phyloP scores from a whole-genome alignment of 345 rosid genomes.

The Barbarea vulgaris region DNA sequence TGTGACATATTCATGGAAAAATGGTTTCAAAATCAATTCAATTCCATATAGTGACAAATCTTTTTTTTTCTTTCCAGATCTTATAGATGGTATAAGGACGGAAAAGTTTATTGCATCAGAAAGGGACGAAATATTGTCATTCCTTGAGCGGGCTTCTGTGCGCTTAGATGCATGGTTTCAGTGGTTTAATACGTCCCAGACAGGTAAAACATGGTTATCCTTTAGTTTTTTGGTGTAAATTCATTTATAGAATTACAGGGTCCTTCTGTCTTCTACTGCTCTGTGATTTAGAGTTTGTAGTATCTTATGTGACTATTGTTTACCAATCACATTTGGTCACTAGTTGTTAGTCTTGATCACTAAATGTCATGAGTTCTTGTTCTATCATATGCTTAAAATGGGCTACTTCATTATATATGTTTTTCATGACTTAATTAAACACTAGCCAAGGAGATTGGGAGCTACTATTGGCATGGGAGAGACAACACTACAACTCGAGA shows the following conservation, averaged over 20 bases:
- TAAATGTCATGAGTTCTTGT: background rate
- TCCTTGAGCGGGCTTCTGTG: conserved; percentile 70
- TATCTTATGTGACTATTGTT: conserved; percentile 1
- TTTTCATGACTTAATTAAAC: conserved; percentile 10
- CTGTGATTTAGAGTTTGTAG: conserved; percentile 16
- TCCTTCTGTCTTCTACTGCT: background rate
- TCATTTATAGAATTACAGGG: background rate
- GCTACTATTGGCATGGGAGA: conserved; percentile 98
- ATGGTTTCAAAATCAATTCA: conserved; percentile 12
- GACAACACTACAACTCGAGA: conserved; percentile 67
- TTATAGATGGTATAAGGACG: conserved; percentile 61
- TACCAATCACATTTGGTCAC: conserved; percentile 11
- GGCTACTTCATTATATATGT: conserved; percentile 6
- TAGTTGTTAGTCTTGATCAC: conserved; percentile 2
- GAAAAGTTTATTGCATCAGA: conserved; percentile 64
- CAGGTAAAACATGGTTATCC: conserved; percentile 54
- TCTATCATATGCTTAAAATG: conserved; percentile 6
- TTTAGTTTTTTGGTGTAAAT: conserved; percentile 3
- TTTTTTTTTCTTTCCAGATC: conserved; percentile 54
- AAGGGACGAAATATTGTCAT: conserved; percentile 64
- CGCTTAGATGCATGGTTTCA: conserved; percentile 96
- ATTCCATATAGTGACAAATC: conserved; percentile 13
- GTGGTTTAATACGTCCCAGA: conserved; percentile 91
- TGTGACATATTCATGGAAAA: background rate
- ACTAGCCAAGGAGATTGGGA: conserved; percentile 72